These are phyloP conservation scores for Ruellia speciosa DNA, from an alignment of 305 asterid species.

Conservation along the genomic window DNA sequence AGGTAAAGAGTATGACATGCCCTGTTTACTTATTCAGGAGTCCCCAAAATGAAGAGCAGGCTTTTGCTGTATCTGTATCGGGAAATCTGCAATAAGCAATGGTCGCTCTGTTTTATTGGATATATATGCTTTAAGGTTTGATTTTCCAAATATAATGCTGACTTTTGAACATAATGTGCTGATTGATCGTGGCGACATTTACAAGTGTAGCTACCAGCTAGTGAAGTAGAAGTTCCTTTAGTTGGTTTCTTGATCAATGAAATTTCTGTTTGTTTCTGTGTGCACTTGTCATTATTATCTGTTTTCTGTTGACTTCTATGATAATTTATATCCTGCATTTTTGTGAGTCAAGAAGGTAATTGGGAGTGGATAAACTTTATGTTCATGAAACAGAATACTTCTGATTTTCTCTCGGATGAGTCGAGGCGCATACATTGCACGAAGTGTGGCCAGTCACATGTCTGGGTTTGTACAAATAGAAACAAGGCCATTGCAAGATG, in stretches of 20 bases:
- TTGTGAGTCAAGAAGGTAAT: constrained; percentile 12
- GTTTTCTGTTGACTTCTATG: background rate
- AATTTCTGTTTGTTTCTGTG: too few relatives aligned
- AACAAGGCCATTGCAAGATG: constrained; percentile 93
- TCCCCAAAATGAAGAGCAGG: background rate
- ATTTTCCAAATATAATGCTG: too few relatives aligned
- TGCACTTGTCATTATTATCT: too few relatives aligned
- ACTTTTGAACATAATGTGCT: too few relatives aligned
- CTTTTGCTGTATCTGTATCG: background rate
- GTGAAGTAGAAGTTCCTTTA: too few relatives aligned
- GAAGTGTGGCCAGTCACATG: constrained; percentile 86
- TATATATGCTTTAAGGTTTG: too few relatives aligned
- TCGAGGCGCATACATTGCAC: constrained; percentile 97
- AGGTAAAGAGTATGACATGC: constrained; percentile 35
- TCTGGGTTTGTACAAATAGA: constrained; percentile 94
- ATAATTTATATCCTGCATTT: constrained; percentile 14
- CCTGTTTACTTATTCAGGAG: background rate
- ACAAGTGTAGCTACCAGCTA: too few relatives aligned
- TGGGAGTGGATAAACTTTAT: constrained; percentile 13
- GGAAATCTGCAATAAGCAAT: background rate
- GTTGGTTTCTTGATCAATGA: too few relatives aligned
- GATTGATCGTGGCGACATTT: too few relatives aligned
- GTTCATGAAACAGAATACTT: constrained; percentile 44
- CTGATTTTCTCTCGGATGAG: constrained; percentile 82
- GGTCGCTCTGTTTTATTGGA: background rate